Conservation (phyloP, 768 basidiomycete species). For the Kwoniella newhampshirensis region DNA sequence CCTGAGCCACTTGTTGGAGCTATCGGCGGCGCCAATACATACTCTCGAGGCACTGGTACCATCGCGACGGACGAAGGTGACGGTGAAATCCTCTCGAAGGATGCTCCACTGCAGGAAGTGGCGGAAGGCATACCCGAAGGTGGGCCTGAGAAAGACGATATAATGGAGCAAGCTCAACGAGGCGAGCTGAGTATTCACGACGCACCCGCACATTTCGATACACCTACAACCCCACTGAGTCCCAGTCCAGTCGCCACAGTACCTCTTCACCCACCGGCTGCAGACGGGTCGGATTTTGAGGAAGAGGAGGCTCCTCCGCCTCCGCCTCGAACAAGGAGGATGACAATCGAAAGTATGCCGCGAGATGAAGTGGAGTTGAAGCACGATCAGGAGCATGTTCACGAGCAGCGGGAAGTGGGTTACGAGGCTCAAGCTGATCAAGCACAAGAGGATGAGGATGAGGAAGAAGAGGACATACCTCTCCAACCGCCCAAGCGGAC, state of each 20-base stretch:
- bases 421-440: conserved; percentile 17
- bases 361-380: conserved; percentile 51
- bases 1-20: conserved; percentile 25
- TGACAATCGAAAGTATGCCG: conserved; percentile 24
- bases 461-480: conserved; percentile 32
- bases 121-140: conserved; percentile 33
- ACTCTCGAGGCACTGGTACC: conserved; percentile 16
- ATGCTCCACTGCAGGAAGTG: conserved; percentile 20
- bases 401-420: not conserved
- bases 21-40: conserved; percentile 19
- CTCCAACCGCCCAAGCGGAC: conserved; percentile 31
- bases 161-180: conserved; percentile 23
- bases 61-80: conserved; percentile 10
- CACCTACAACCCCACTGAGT: conserved; percentile 1
- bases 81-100: conserved; percentile 22
- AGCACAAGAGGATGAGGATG: conserved; percentile 26
- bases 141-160: conserved; percentile 36
- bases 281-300: conserved; percentile 7
- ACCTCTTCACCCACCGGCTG: conserved; percentile 38
- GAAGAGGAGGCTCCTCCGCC: conserved; percentile 30
- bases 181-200: conserved; percentile 21
- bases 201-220: not conserved
- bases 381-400: conserved; percentile 37
- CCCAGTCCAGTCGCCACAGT: conserved; percentile 28
- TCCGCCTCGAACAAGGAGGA: conserved; percentile 14